Percentiles rank a stretch among this genome's conserved stretches.
Evolutionary conservation across 2,329 filamentous ascomycete species (phyloP).

Genomic region (Coniella lustricola): DNA sequence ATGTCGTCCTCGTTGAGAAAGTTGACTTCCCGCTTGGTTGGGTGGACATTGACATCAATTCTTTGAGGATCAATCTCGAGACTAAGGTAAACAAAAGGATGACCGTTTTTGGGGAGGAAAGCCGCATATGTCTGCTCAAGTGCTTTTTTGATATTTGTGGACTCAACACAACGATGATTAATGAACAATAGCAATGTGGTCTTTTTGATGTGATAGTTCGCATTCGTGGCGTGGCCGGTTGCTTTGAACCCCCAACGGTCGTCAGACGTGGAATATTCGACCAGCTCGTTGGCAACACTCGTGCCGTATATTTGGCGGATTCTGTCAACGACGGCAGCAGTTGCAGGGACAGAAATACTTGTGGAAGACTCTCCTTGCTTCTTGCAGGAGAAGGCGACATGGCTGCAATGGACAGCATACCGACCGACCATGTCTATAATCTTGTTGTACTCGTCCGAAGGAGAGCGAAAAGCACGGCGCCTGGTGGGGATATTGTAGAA

Average conservation of each 20-base stretch:
- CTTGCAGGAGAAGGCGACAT: conserved; percentile 94
- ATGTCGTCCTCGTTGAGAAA: conserved; percentile 98
- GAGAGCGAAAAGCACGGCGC: conserved; percentile 80
- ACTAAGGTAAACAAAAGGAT: conserved; percentile 88
- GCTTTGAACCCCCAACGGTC: conserved; percentile 78
- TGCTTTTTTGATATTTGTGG: conserved; percentile 77
- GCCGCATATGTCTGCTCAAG: conserved; percentile 82
- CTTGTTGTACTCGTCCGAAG: conserved; percentile 94
- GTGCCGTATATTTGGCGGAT: conserved; percentile 87
- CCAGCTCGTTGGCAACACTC: conserved; percentile 77
- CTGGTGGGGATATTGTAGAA: conserved; percentile 95
- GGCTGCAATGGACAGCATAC: conserved; percentile 84
- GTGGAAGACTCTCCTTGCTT: conserved; percentile 85
- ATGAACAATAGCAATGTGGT: conserved; percentile 88
- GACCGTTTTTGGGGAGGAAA: conserved; percentile 88
- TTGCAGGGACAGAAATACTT: conserved; percentile 71
- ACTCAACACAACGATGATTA: conserved; percentile 92
- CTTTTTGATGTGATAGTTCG: conserved; percentile 89
- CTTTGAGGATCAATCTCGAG: conserved; percentile 86
- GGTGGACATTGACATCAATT: conserved; percentile 96
- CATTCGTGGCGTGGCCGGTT: conserved; percentile 77
- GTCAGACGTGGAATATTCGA: conserved; percentile 67
- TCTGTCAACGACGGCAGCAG: conserved; percentile 67
- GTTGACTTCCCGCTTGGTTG: conserved; percentile 93
- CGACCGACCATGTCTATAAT: conserved; percentile 91